These are phyloP conservation scores for Aphanomyces stellatus DNA, from an alignment of 352 stramenopile species.

Conservation along the genomic window DNA sequence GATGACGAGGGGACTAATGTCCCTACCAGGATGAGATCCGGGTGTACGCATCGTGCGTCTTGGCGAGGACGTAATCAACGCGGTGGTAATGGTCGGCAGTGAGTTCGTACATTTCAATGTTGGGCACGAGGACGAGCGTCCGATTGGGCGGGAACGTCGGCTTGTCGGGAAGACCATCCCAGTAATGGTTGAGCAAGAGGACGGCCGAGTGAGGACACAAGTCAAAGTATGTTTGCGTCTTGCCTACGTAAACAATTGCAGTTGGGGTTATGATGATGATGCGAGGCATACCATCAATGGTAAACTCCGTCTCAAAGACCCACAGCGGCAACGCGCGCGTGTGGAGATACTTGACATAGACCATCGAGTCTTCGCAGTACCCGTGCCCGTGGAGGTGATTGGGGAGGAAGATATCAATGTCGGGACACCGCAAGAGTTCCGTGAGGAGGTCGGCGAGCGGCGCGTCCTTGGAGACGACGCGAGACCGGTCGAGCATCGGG, in stretches of 20 bases:
- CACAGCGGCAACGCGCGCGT: constrained; percentile 40
- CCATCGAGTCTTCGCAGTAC: constrained; percentile 2
- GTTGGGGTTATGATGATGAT: too few species aligned
- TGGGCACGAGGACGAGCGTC: constrained; percentile 25
- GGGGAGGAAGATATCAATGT: constrained; percentile 6
- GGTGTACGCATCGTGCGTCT: constrained; percentile 34
- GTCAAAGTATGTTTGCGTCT: constrained; percentile 35
- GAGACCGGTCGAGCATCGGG: not conserved
- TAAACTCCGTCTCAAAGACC: constrained; percentile 33
- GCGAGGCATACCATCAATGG: constrained; percentile 16
- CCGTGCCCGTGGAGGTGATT: not conserved
- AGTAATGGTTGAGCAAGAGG: constrained; percentile 54
- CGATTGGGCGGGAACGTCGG: constrained; percentile 27
- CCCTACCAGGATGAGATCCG: constrained; percentile 15
- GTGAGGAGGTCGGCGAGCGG: constrained; percentile 26
- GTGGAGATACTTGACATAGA: constrained; percentile 22
- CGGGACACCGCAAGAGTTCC: constrained; percentile 23
- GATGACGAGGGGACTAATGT: not conserved
- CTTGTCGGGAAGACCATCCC: constrained; percentile 21
- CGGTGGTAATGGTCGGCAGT: constrained; percentile 32
- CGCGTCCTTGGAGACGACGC: not conserved
- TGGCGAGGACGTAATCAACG: constrained; percentile 44
- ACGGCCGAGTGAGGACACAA: constrained; percentile 36
- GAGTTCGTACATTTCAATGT: constrained; percentile 40
- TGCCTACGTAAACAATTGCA: not conserved